These are phyloP conservation scores for Leavenworthia alabamica DNA, from an alignment of 345 rosid species.

Conservation along the genomic window DNA sequence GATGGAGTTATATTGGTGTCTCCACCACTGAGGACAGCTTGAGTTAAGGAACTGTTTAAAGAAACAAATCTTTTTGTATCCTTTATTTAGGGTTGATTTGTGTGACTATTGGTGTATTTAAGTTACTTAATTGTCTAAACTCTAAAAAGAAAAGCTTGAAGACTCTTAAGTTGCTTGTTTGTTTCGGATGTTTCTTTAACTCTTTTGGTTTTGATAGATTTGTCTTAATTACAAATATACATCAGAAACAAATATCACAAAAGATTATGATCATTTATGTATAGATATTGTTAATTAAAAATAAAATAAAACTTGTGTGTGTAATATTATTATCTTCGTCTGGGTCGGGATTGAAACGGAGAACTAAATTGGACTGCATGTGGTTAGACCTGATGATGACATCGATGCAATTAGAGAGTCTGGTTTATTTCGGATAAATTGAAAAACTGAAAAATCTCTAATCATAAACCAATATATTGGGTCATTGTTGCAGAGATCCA, in stretches of 20 bases:
- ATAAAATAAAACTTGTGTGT: neutral
- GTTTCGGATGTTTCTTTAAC: neutral
- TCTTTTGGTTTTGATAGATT: neutral
- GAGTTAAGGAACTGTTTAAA: conserved; percentile 6
- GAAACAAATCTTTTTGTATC: neutral
- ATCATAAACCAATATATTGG: no score
- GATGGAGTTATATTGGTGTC: conserved; percentile 98
- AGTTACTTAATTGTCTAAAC: conserved; percentile 8
- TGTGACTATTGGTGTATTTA: conserved; percentile 13
- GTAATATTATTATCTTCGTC: conserved; percentile 45
- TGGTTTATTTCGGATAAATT: no score
- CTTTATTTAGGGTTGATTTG: neutral
- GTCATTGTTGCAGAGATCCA: no score
- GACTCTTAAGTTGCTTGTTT: conserved; percentile 4
- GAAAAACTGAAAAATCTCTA: no score
- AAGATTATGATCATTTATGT: neutral
- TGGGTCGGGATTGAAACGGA: conserved; percentile 49
- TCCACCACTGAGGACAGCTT: conserved; percentile 89
- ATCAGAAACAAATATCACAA: neutral
- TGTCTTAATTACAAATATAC: conserved; percentile 1
- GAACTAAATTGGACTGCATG: no score
- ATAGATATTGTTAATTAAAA: neutral
- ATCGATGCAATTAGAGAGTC: no score
- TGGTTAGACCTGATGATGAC: no score
- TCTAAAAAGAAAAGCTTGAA: conserved; percentile 7